Evolutionary conservation across 2,329 filamentous ascomycete species (phyloP).

Genomic region (Torrubiella hemipterigena): DNA sequence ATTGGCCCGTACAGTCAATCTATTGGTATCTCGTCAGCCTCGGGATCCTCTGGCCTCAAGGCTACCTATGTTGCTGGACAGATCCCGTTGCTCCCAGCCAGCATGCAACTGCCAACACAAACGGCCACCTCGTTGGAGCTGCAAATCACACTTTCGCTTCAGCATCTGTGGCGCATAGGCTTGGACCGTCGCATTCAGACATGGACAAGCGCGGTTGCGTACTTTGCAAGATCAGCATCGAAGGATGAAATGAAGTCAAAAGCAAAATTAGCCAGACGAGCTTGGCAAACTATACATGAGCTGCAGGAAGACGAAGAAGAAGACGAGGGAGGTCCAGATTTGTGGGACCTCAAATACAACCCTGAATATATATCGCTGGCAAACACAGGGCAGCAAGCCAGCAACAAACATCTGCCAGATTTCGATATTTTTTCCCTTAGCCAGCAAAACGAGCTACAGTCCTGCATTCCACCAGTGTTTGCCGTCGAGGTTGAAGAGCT

Average conservation of each 20-base stretch:
- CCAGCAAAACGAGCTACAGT: conserved; percentile 21
- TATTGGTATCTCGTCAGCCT: conserved; percentile 33
- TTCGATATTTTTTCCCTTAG: conserved; percentile 30
- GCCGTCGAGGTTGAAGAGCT: conserved; percentile 65
- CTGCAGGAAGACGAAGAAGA: conserved; percentile 34
- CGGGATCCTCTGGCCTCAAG: conserved; percentile 13
- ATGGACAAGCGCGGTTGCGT: conserved; percentile 68
- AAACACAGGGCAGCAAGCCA: conserved; percentile 11
- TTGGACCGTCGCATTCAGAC: conserved; percentile 56
- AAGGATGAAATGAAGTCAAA: conserved; percentile 17
- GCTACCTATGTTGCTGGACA: conserved; percentile 70
- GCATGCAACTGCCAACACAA: conserved; percentile 50
- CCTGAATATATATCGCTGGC: conserved; percentile 31
- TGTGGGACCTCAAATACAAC: conserved; percentile 57
- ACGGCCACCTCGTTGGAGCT: conserved; percentile 30
- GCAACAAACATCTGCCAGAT: conserved; percentile 31
- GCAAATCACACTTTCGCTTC: conserved; percentile 62
- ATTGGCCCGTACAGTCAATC: conserved; percentile 96
- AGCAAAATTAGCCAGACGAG: conserved; percentile 28
- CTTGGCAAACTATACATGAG: conserved; percentile 36
- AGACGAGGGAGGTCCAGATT: conserved; percentile 41
- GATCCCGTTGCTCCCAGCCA: conserved; percentile 73
- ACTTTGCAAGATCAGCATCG: conserved; percentile 38
- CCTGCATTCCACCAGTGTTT: conserved; percentile 53
- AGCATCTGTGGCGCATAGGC: conserved; percentile 82